These are phyloP conservation scores for Xylaria telfairii DNA, from an alignment of 495 filamentous ascomycete species.

Conservation along the genomic window DNA sequence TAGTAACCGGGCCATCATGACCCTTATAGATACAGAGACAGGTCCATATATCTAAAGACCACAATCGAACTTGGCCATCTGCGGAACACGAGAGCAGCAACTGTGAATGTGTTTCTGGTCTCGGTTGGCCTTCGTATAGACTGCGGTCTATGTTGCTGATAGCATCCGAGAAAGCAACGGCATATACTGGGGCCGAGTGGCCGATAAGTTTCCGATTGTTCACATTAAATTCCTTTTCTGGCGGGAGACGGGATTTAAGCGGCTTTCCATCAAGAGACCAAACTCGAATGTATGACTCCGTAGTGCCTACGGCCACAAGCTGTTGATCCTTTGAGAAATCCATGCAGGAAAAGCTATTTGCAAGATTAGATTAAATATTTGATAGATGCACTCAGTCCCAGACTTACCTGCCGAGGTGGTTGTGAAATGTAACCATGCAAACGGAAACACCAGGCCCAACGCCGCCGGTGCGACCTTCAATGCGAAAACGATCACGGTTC, in stretches of 20 bases:
- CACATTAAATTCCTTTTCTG: conserved; percentile 47
- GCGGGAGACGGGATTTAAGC: conserved; percentile 54
- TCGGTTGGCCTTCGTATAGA: conserved; percentile 51
- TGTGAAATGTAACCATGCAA: conserved; percentile 97
- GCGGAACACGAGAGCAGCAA: conserved; percentile 86
- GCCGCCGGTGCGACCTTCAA: conserved; percentile 80
- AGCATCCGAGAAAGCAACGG: conserved; percentile 87
- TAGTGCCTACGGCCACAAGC: conserved; percentile 84
- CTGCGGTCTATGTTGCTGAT: conserved; percentile 56
- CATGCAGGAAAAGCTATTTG: conserved; percentile 78
- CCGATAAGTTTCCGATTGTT: conserved; percentile 84
- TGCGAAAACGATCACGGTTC: conserved; percentile 84
- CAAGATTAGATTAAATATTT: conserved; percentile 22
- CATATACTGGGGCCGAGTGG: conserved; percentile 87
- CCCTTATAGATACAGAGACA: conserved; percentile 92
- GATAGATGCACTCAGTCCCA: not conserved
- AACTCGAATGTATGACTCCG: conserved; percentile 92
- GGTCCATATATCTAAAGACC: conserved; percentile 88
- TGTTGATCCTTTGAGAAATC: conserved; percentile 91
- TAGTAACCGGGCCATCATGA: conserved; percentile 87
- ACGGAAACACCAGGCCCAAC: conserved; percentile 81
- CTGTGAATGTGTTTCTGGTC: conserved; percentile 67
- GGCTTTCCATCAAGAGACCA: conserved; percentile 86
- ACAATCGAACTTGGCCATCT: conserved; percentile 86
- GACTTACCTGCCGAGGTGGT: conserved; percentile 84